These are phyloP conservation scores for Sarcodon aspratus DNA, from an alignment of 768 basidiomycete genomes.

Conservation along the genomic window DNA sequence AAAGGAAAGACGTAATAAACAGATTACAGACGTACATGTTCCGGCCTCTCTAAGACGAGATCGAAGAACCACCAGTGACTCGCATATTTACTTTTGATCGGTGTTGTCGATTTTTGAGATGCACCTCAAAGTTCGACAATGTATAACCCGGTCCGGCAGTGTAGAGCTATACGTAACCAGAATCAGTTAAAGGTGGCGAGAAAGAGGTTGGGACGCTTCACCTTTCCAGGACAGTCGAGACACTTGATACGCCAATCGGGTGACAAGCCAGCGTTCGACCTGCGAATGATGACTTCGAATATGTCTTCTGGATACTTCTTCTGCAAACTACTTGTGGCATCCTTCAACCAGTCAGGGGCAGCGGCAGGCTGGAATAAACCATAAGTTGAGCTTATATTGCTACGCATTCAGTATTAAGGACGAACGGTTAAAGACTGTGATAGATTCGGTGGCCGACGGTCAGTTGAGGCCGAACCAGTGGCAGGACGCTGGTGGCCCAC, in stretches of 20 bases:
- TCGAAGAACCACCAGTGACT: conserved; percentile 9
- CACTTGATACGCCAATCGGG: conserved; percentile 91
- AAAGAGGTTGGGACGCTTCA: conserved; percentile 13
- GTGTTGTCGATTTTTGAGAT: conserved; percentile 79
- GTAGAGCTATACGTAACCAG: conserved; percentile 47
- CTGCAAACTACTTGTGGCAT: conserved; percentile 58
- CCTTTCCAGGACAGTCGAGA: conserved; percentile 89
- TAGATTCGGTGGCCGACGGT: neutral
- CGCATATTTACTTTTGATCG: conserved; percentile 64
- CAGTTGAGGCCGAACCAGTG: conserved; percentile 2
- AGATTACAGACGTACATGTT: too few relatives aligned
- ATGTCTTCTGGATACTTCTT: conserved; percentile 68
- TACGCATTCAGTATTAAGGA: conserved; percentile 4
- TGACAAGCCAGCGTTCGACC: conserved; percentile 36
- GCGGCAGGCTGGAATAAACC: conserved; percentile 19
- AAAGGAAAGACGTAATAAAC: neutral
- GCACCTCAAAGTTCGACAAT: conserved; percentile 84
- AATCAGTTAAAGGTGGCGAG: conserved; percentile 8
- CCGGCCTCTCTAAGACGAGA: conserved; percentile 1
- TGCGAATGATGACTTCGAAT: conserved; percentile 68
- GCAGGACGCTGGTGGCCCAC: neutral
- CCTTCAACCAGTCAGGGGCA: conserved; percentile 59
- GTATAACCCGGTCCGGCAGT: conserved; percentile 85
- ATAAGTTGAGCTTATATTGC: neutral
- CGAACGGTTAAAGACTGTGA: conserved; percentile 1